Percentiles rank a stretch among this genome's conserved stretches.
Evolutionary conservation across 2,329 filamentous ascomycete species (phyloP).

Genomic region (Xylaria multiplex): DNA sequence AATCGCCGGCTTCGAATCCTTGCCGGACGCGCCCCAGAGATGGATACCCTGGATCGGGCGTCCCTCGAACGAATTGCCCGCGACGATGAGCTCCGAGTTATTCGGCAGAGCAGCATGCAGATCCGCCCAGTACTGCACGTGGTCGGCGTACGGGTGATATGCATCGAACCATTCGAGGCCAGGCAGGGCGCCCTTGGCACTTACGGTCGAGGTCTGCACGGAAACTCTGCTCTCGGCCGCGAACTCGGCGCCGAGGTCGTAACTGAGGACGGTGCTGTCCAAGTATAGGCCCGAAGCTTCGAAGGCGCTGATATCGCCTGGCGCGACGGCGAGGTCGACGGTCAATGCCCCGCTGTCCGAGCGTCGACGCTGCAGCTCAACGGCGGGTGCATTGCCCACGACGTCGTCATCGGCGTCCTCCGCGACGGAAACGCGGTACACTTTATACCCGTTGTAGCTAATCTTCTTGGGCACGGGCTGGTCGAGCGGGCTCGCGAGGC

Average conservation of each 20-base stretch:
- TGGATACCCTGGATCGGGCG: slow-evolving; percentile 69
- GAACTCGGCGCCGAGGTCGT: slow-evolving; percentile 47
- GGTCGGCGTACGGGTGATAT: slow-evolving; percentile 65
- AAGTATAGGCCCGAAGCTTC: slow-evolving; percentile 36
- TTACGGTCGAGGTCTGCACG: slow-evolving; percentile 32
- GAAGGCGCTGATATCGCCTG: slow-evolving; percentile 44
- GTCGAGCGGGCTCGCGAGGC: slow-evolving; percentile 13
- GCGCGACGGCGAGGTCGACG: slow-evolving; percentile 50
- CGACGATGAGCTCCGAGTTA: slow-evolving; percentile 59
- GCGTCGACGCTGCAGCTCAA: slow-evolving; percentile 44
- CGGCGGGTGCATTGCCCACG: slow-evolving; percentile 36
- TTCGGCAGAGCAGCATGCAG: slow-evolving; percentile 57
- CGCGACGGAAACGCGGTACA: slow-evolving; percentile 46
- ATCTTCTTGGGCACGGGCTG: slow-evolving; percentile 25
- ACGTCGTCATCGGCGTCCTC: slow-evolving; percentile 33
- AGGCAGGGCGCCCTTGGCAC: slow-evolving; percentile 38
- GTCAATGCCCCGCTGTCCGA: slow-evolving; percentile 1
- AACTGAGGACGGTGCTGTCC: slow-evolving; percentile 37
- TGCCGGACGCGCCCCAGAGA: slow-evolving; percentile 59
- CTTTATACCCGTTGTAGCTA: slow-evolving; percentile 50
- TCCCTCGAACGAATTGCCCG: slow-evolving; percentile 58
- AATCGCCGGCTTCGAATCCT: slow-evolving; percentile 59
- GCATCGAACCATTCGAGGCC: slow-evolving; percentile 60
- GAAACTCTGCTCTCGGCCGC: slow-evolving; percentile 40
- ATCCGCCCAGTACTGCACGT: slow-evolving; percentile 59